Base-by-base conservation (phyloP, 2,329 filamentous ascomycete genomes). In the Verticillium nubilum region DNA sequence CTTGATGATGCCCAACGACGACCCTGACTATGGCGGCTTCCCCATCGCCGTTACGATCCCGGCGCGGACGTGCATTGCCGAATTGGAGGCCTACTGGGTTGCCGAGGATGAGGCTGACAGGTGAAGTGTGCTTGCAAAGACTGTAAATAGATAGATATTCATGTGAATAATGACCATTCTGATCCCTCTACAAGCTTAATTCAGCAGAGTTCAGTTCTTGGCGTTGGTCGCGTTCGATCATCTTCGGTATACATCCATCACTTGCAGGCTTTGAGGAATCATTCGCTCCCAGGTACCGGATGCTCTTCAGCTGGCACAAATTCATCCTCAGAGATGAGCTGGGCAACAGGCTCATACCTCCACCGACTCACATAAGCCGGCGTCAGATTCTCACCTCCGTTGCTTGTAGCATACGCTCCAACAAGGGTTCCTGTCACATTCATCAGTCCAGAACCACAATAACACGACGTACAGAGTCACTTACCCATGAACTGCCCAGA, bases 1-100 rank as follows among this genome's bases (percentile, higher is more conserved):
- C 54, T 66, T 75, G 19, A 80, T 84, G 63, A 86, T 86, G 83
- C 83, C 80, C 1, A 81, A 78, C 60, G 78, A 83, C 33, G 73
- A 82, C 33, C 80, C 81, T 0, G 81, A 84, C 61, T 84, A 84
- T 65, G 82, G 81, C 1, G 79, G 78, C 0, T 84, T 84, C 60
- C 80, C 80, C 0, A 84, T 84, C 31, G 76, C 76, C 27, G 76
- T 85, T 1, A 84, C 80, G 0, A 78, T 84, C 31, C 81, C 81
- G 1, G 79, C 80, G 0, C 68, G 75, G 58, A 84, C 81, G 2
- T 75, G 72, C 52, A 77, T 82, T 61, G 78, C 77, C 0, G 72
- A 78, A 56, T 68, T 75, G 4, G 69, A 76, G 50, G 70, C 72
- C 0, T 78, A 78, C 62, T 70, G 65, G 60, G 62, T 71, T 5